Evolutionary conservation across 2,329 filamentous ascomycete species (phyloP), one percentile per base, ranked within the genome.

Genomic region (Neofusicoccum umdonicola): DNA sequence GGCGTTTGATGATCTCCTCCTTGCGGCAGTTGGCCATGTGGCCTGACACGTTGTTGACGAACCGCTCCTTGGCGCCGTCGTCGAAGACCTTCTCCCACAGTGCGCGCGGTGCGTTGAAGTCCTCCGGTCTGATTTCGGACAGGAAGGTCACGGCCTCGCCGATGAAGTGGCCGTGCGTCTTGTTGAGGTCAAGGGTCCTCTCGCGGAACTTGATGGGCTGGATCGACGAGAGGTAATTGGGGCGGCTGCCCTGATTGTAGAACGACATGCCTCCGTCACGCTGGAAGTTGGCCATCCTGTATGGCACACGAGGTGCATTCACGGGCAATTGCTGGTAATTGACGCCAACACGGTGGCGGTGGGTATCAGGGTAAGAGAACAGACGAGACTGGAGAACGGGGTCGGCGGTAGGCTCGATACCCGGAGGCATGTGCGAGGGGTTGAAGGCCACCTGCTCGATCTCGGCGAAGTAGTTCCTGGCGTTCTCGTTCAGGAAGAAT

Each of bases 391-490:
- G 88, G 3, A 91, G 80, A 42, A 91, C 87, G 1, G 88, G 88
- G 69, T 91, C 89, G 67, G 87, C 87, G 9, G 88, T 89, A 13
- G 88, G 85, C 76, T 90, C 88, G 64, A 89, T 85, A 62, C 88
- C 88, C 3, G 88, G 88, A 3, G 86, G 82, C 75, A 90, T 77
- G 72, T 90, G 87, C 6, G 87, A 83, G 44, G 89, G 88, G 66
- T 84, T 87, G 82, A 90, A 91, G 1, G 88, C 87, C 17, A 86
- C 83, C 73, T 90, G 88, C 78, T 91, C 88, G 57, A 90, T 88
- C 70, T 90, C 86, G 68, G 84, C 83, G 67, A 87, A 87, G 74
- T 87, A 87, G 73, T 87, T 87, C 73, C 84, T 76, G n/a, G 78
- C 79, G 67, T 84, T 85, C 75, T 84, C 82, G 72, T 84, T 84